Conservation (phyloP, 2,329 filamentous ascomycete genomes). For the Raffaelea albimanens region DNA sequence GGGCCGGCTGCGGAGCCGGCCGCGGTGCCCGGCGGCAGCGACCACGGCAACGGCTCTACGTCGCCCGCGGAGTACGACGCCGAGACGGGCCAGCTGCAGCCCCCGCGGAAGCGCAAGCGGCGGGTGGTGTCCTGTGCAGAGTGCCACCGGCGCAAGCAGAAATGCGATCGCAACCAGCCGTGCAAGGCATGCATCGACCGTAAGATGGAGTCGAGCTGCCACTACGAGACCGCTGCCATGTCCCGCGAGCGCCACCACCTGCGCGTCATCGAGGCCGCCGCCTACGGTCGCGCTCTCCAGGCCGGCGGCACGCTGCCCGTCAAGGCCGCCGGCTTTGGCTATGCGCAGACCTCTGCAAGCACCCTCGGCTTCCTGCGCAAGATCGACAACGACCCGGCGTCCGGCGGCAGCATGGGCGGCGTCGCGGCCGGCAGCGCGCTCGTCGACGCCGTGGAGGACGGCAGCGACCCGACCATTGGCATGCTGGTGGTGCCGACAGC, state of each 20-base stretch:
- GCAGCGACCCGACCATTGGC: neutral
- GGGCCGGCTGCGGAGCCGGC: neutral
- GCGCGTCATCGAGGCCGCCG: constrained; percentile 10
- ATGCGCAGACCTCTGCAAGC: constrained; percentile 39
- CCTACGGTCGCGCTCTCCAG: constrained; percentile 12
- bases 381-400: constrained; percentile 34
- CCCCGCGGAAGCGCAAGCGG: constrained; percentile 47
- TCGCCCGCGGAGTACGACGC: neutral
- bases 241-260: constrained; percentile 25
- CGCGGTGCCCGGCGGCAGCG: neutral
- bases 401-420: neutral
- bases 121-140: constrained; percentile 55
- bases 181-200: constrained; percentile 51
- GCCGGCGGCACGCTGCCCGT: constrained; percentile 26
- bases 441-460: neutral
- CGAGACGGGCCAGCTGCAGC: constrained; percentile 18
- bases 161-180: constrained; percentile 51
- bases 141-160: constrained; percentile 55
- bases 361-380: constrained; percentile 46
- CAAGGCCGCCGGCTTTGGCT: constrained; percentile 42
- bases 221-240: constrained; percentile 44
- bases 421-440: constrained; percentile 1
- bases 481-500: neutral
- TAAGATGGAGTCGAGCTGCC: constrained; percentile 45
- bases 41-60: neutral